Percentiles rank a stretch among this genome's conserved stretches.
Evolutionary conservation across 139 green algal genomes (phyloP).

Genomic region (Zygnema circumcarinatum): DNA sequence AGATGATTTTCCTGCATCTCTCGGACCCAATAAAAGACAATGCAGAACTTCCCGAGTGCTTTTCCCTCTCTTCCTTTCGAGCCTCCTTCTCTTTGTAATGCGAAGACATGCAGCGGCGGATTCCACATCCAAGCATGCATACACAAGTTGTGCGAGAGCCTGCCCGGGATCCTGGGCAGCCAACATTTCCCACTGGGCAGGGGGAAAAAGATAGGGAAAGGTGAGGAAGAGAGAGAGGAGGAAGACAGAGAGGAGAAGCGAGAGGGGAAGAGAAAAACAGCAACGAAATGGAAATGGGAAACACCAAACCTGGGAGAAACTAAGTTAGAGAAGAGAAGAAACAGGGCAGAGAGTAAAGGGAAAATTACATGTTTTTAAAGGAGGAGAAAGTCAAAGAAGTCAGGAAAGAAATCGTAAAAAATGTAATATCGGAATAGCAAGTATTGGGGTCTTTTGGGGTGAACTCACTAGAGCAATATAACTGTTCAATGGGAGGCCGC

Average conservation of each 20-base stretch:
- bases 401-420: no score
- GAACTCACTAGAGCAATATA: background rate
- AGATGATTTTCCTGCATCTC: background rate
- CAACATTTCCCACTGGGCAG: background rate
- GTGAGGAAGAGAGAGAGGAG: conserved; percentile 15
- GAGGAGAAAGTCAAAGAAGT: no score
- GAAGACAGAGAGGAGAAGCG: background rate
- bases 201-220: conserved; percentile 1
- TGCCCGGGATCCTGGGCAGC: background rate
- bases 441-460: no score
- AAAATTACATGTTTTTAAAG: no score
- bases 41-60: background rate
- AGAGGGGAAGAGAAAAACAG: background rate
- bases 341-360: background rate
- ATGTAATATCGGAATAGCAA: no score
- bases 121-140: background rate
- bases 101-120: background rate
- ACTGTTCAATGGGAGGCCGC: background rate
- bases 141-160: background rate
- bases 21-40: background rate
- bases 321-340: background rate
- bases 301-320: background rate
- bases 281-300: background rate
- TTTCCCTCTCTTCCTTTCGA: background rate
- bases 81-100: background rate